A percentile compares a stretch with the other conserved stretches of the same genome.
Conservation (phyloP, 345 rosid genomes). For the Boechera stricta region DNA sequence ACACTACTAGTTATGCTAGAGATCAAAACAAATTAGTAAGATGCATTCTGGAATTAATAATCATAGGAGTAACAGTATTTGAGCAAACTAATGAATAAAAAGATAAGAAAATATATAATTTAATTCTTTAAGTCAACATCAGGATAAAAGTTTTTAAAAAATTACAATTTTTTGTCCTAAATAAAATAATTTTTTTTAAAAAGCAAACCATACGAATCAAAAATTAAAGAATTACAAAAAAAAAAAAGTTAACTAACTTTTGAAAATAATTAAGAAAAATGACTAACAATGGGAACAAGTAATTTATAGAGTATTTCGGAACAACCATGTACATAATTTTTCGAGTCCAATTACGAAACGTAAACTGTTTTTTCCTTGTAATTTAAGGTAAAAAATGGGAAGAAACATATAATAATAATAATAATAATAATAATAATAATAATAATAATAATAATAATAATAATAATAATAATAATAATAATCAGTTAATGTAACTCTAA, state of each 20-base stretch:
- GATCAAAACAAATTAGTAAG: no score
- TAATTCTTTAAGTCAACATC: no score
- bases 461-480: background rate
- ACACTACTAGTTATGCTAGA: no score
- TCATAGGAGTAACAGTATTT: no score
- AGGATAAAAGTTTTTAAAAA: no score
- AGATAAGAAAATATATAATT: no score
- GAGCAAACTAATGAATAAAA: no score
- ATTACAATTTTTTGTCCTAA: no score
- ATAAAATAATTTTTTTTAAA: background rate
- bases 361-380: background rate
- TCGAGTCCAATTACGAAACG: background rate
- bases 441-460: no score
- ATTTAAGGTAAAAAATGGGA: background rate
- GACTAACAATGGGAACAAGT: background rate
- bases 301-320: no score
- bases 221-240: background rate
- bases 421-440: background rate
- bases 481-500: constrained; percentile 5
- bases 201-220: background rate
- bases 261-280: background rate
- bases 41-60: no score
- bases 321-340: background rate
- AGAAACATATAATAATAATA: background rate
- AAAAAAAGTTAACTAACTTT: background rate